Percentiles rank a stretch among this genome's conserved stretches.
phyloP scores from a whole-genome alignment of 1,284 basidiomycete species.

The Marasmius fiardii region DNA sequence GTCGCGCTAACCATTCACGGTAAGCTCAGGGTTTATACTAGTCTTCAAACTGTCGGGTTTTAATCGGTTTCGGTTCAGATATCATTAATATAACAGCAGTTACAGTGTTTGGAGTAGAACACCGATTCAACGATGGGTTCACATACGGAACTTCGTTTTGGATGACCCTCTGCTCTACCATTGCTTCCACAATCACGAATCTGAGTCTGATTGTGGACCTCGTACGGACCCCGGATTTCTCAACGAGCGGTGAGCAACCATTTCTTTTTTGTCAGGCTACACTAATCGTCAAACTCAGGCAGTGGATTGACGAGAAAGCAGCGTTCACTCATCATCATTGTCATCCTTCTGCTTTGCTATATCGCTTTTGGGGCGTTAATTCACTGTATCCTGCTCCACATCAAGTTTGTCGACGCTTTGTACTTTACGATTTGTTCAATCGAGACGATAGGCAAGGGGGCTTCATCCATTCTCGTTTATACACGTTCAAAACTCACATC shows the following conservation, averaged over 20 bases:
- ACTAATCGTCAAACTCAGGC: conserved; percentile 36
- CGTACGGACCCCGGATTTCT: conserved; percentile 60
- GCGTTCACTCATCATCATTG: conserved; percentile 72
- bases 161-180: conserved; percentile 78
- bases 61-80: conserved; percentile 38
- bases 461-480: not conserved
- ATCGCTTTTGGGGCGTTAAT: conserved; percentile 66
- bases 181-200: conserved; percentile 67
- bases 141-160: conserved; percentile 76
- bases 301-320: conserved; percentile 82
- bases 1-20: conserved; percentile 66
- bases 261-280: not conserved
- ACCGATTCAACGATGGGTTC: conserved; percentile 66
- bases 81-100: conserved; percentile 66
- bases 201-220: conserved; percentile 67
- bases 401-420: conserved; percentile 65
- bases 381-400: conserved; percentile 54
- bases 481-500: not conserved
- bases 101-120: conserved; percentile 61
- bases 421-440: conserved; percentile 72
- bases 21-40: conserved; percentile 24
- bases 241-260: conserved; percentile 52
- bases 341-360: conserved; percentile 72
- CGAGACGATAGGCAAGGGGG: conserved; percentile 56
- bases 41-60: not conserved